Conservation (phyloP, 2,329 filamentous ascomycete species). For the Raffaelea albimanens region DNA sequence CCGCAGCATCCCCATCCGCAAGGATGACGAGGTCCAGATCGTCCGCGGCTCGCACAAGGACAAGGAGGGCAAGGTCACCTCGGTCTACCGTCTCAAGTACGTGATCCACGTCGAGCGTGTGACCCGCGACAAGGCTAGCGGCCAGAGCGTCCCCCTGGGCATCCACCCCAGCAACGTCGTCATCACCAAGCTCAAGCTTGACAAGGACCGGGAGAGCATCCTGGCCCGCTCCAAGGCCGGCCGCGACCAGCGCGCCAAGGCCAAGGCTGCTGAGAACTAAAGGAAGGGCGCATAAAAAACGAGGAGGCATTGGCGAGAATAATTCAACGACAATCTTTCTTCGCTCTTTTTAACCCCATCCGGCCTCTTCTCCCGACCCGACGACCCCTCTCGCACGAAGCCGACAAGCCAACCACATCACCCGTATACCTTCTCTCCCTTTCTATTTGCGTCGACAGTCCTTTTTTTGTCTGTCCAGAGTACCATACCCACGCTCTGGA, state of each 20-base stretch:
- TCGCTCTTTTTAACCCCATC: too few relatives aligned
- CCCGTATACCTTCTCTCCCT: too few relatives aligned
- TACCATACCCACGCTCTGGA: too few relatives aligned
- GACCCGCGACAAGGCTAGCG: slow-evolving; percentile 92
- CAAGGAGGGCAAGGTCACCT: slow-evolving; percentile 95
- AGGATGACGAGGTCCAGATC: slow-evolving; percentile 91
- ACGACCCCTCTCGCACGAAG: too few relatives aligned
- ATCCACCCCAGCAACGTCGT: slow-evolving; percentile 95
- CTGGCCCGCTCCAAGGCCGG: slow-evolving; percentile 76
- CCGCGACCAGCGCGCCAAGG: slow-evolving; percentile 66
- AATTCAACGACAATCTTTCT: too few relatives aligned
- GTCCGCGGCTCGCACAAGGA: slow-evolving; percentile 93
- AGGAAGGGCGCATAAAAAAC: slow-evolving; percentile 3
- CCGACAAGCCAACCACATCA: too few relatives aligned
- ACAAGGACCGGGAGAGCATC: slow-evolving; percentile 88
- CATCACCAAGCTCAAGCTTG: slow-evolving; percentile 97
- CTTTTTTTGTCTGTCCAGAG: too few relatives aligned
- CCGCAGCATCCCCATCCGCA: slow-evolving; percentile 92
- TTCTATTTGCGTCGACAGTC: too few relatives aligned
- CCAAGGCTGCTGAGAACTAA: slow-evolving; percentile 47
- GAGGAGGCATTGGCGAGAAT: too few relatives aligned
- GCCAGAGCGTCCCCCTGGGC: slow-evolving; percentile 89
- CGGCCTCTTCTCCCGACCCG: too few relatives aligned
- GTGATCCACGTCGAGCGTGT: slow-evolving; percentile 95
- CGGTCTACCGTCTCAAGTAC: slow-evolving; percentile 98